Evolutionary conservation across 2,329 filamentous ascomycete species (phyloP), one percentile per base, ranked within the genome.

Genomic region (Pezicula neosporulosa): DNA sequence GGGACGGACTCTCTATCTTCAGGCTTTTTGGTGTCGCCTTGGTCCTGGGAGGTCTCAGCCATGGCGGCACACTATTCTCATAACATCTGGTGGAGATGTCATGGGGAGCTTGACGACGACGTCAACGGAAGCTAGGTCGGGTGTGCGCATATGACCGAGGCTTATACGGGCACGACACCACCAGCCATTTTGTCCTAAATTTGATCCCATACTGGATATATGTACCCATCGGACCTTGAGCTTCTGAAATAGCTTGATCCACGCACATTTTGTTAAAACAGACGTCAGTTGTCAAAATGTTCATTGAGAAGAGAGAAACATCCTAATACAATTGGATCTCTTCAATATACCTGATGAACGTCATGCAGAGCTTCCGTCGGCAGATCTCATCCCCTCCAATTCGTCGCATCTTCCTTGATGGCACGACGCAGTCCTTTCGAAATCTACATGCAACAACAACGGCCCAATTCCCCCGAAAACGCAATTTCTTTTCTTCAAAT

Each of bases 401-500:
- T 3, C 52, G 58, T 42, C 56, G 52, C 35, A 44, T 56, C 15
- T 30, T 60, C 8, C 48, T 48, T 55, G 56, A 60, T 50, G 45
- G 52, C 38, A 50, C 10, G 37, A 51, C 53, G 10, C 60, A 57
- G 47, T 62, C 65, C 16, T 56, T 65, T 21, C 68, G 69, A 53
- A 66, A 59, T 50, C 77, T 82, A 56, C 77, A 80, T 66, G 67
- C 76, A 54, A 76, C 73, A 38, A 65, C 72, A 2, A 50, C 44
- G 28, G 46, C 44, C 16, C 59, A 57, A 59, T 45, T 49, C 44
- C 78, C 81, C 10, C 77, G 78, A 51, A 81, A 78, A 57, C 79
- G 80, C 54, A 74, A 70, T 62, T 87, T 87, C 68, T 88, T 86
- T 68, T 86, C 84, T 12, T 86, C 84, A 21, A 86, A 83, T 60